phyloP scores from a whole-genome alignment of 148 eudicot genomes.

The Selenicereus undatus region DNA sequence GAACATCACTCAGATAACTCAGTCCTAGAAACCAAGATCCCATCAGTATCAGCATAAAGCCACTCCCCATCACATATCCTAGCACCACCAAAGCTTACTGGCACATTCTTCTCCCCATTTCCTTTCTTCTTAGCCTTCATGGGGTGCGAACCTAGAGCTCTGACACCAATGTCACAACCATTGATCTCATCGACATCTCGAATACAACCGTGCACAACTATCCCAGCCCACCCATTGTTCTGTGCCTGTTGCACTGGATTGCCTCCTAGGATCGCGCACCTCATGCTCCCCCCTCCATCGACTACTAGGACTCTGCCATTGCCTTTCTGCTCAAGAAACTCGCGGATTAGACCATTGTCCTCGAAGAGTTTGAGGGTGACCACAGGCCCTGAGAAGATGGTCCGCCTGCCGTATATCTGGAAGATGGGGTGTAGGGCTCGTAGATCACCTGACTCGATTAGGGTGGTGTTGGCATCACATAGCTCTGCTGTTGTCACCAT shows the following conservation, averaged over 20 bases:
- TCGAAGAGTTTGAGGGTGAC: slow-evolving; percentile 77
- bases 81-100: slow-evolving; percentile 50
- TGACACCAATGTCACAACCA: slow-evolving; percentile 74
- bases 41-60: slow-evolving; percentile 84
- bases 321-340: slow-evolving; percentile 72
- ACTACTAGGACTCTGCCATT: slow-evolving; percentile 76
- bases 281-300: slow-evolving; percentile 72
- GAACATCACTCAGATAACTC: slow-evolving; percentile 49
- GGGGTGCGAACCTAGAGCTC: slow-evolving; percentile 77
- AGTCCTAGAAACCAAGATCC: slow-evolving; percentile 52
- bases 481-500: slow-evolving; percentile 72
- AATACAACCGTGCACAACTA: slow-evolving; percentile 73
- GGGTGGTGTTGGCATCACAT: slow-evolving; percentile 62
- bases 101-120: slow-evolving; percentile 61
- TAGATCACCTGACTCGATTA: slow-evolving; percentile 53
- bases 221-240: slow-evolving; percentile 80
- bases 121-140: slow-evolving; percentile 82
- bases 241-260: slow-evolving; percentile 81
- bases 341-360: slow-evolving; percentile 73
- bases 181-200: slow-evolving; percentile 83
- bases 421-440: slow-evolving; percentile 74
- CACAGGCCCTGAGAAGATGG: slow-evolving; percentile 68
- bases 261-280: slow-evolving; percentile 80
- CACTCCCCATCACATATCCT: slow-evolving; percentile 66
- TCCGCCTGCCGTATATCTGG: slow-evolving; percentile 65